A percentile compares a stretch with the other conserved stretches of the same genome.
phyloP scores from a whole-genome alignment of 2,329 filamentous ascomycete genomes.

The Cyclaneusma minus region DNA sequence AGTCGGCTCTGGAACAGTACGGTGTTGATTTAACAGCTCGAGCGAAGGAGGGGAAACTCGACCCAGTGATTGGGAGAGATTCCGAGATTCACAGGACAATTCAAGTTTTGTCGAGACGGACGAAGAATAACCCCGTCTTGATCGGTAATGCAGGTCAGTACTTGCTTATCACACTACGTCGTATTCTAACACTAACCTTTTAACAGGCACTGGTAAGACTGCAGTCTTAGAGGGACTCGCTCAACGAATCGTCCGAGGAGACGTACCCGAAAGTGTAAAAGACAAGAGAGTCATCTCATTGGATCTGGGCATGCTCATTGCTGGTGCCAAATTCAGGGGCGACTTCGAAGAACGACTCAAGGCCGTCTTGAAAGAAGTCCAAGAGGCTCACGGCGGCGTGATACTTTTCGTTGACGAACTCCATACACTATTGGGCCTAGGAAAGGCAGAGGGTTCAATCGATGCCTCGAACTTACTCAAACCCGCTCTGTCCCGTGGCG shows the following conservation, averaged over 20 bases:
- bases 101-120: slow-evolving; percentile 79
- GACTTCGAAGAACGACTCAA: slow-evolving; percentile 95
- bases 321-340: slow-evolving; percentile 86
- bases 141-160: slow-evolving; percentile 82
- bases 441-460: slow-evolving; percentile 91
- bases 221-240: slow-evolving; percentile 84
- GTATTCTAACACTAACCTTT: background rate
- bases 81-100: slow-evolving; percentile 87
- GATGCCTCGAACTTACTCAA: slow-evolving; percentile 93
- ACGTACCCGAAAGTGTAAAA: slow-evolving; percentile 92
- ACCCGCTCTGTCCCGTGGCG: slow-evolving; percentile 80
- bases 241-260: slow-evolving; percentile 75
- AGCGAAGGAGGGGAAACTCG: slow-evolving; percentile 78
- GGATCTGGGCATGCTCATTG: slow-evolving; percentile 84
- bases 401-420: slow-evolving; percentile 94
- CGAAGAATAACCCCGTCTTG: slow-evolving; percentile 81
- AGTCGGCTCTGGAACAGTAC: slow-evolving; percentile 79
- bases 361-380: slow-evolving; percentile 77
- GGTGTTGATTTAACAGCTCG: slow-evolving; percentile 78
- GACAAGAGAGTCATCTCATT: slow-evolving; percentile 79
- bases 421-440: slow-evolving; percentile 78
- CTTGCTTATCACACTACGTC: background rate
- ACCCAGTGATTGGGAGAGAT: slow-evolving; percentile 90
- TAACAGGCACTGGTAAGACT: slow-evolving; percentile 77
- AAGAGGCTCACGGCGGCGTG: slow-evolving; percentile 74